phyloP scores from a whole-genome alignment of 192 early-diverging fungal genomes.

The Coemansia aciculifera region DNA sequence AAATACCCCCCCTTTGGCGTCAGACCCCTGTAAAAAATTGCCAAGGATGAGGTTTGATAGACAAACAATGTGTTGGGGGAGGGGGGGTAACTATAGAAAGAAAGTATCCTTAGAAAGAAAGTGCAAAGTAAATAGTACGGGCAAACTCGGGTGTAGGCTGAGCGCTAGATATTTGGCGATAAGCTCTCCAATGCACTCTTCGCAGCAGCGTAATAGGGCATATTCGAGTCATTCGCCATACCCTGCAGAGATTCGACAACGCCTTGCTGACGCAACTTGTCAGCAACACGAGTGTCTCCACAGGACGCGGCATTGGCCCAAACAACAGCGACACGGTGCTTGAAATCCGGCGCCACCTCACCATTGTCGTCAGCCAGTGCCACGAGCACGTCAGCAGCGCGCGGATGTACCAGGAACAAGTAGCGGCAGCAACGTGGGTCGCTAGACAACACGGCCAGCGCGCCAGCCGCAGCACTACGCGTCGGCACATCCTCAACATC shows the following conservation, averaged over 20 bases:
- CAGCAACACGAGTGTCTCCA: slow-evolving; percentile 24
- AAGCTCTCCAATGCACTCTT: slow-evolving; percentile 18
- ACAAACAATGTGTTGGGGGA: not conserved
- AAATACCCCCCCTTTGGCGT: not conserved
- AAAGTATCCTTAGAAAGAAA: too few species aligned
- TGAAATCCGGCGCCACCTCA: slow-evolving; percentile 11
- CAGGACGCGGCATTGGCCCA: slow-evolving; percentile 41
- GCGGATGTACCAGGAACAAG: slow-evolving; percentile 35
- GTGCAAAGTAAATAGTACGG: too few species aligned
- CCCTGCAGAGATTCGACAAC: slow-evolving; percentile 4
- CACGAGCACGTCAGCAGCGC: slow-evolving; percentile 30
- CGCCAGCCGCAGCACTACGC: slow-evolving; percentile 79
- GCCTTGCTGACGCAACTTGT: slow-evolving; percentile 1
- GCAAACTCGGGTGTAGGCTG: not conserved
- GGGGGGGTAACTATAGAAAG: too few species aligned
- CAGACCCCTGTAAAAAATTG: not conserved
- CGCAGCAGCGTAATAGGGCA: slow-evolving; percentile 31
- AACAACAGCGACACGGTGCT: slow-evolving; percentile 41
- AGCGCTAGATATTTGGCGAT: not conserved
- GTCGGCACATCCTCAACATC: slow-evolving; percentile 87
- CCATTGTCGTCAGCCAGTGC: slow-evolving; percentile 5
- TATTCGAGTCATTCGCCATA: slow-evolving; percentile 22
- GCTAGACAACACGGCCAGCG: slow-evolving; percentile 77
- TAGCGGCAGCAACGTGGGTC: slow-evolving; percentile 45
- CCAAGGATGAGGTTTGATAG: not conserved